Evolutionary conservation across 1,284 basidiomycete species (phyloP).

Genomic region (Moniliella sp.): DNA sequence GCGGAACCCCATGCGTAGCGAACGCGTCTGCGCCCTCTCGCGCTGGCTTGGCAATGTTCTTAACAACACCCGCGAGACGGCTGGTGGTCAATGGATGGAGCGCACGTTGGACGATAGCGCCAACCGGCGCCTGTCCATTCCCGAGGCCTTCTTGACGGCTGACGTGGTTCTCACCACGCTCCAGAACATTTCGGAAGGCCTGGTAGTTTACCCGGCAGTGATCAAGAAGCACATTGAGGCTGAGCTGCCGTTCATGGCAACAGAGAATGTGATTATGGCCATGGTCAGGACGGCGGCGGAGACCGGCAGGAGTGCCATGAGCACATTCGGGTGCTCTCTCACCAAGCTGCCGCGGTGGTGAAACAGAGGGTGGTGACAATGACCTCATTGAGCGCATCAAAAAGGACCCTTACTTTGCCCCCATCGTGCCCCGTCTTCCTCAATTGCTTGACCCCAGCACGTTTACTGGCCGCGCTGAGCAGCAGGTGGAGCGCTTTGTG

Average conservation of each 20-base stretch:
- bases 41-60: slow-evolving; percentile 47
- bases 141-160: slow-evolving; percentile 87
- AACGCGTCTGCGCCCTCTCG: slow-evolving; percentile 85
- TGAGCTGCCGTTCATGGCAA: slow-evolving; percentile 85
- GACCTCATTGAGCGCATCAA: slow-evolving; percentile 76
- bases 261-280: slow-evolving; percentile 98
- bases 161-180: slow-evolving; percentile 86
- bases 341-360: slow-evolving; percentile 79
- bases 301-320: slow-evolving; percentile 93
- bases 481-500: slow-evolving; percentile 43
- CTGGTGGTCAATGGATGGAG: slow-evolving; percentile 32
- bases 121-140: slow-evolving; percentile 81
- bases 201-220: slow-evolving; percentile 90
- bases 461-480: slow-evolving; percentile 19
- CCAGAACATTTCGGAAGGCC: slow-evolving; percentile 86
- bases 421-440: slow-evolving; percentile 39
- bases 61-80: slow-evolving; percentile 37
- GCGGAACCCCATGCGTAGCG: slow-evolving; percentile 94
- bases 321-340: slow-evolving; percentile 80
- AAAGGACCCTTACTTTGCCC: slow-evolving; percentile 46
- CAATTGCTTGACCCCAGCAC: slow-evolving; percentile 16
- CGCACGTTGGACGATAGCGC: slow-evolving; percentile 44
- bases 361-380: slow-evolving; percentile 85
- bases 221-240: slow-evolving; percentile 74
- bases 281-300: slow-evolving; percentile 74